Evolutionary conservation across 768 basidiomycete species (phyloP), one percentile per base, ranked within the genome.

Genomic region (Kwoniella dendrophila): DNA sequence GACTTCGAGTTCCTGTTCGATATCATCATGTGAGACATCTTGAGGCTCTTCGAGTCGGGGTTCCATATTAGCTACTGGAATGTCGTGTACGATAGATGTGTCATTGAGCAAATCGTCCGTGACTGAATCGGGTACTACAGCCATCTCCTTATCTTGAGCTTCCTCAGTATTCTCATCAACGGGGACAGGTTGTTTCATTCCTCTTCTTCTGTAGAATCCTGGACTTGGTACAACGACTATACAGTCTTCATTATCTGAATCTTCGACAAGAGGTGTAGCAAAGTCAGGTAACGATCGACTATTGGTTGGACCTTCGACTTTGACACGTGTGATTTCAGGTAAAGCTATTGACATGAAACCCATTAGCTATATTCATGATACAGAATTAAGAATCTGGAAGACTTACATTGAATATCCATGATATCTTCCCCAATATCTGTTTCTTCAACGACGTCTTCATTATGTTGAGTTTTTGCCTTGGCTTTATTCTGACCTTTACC

Each of bases 381-480:
- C 34, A 6, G 7, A 50, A 6, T 38, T 14, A 51, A 12, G 7
- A 34, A 22, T 29, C 3, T 1, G 7, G 55, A 30, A 2, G 36
- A 33, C 63, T 56, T 24, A 64, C 63, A 64, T 22, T 60, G 45
- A 3, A 47, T 33, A 7, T 56, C 63, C 29, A 51, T 33, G 22
- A 29, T 51, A n/a, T 51, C 30, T 1, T 51, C 49, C 4, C 18
- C 26, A 49, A 12, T 3, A 32, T 14, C 27, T 8, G 27, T 11
- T 36, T 38, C 5, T 30, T 11, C 16, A 16, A 7, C 16, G 24
- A 16, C 41, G 24, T 45, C 16, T 33, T 52, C 30, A n/a, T 55
- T 41, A 5, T 34, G 36, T 30, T 41, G 8, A 26, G 43, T 51
- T 29, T 53, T 61, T 36, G 54, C 43, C 26, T 51, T 51, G 24